A percentile compares a stretch with the other conserved stretches of the same genome.
Evolutionary conservation across 208 protist species (phyloP).

Genomic region (Trypanosoma conorhini): DNA sequence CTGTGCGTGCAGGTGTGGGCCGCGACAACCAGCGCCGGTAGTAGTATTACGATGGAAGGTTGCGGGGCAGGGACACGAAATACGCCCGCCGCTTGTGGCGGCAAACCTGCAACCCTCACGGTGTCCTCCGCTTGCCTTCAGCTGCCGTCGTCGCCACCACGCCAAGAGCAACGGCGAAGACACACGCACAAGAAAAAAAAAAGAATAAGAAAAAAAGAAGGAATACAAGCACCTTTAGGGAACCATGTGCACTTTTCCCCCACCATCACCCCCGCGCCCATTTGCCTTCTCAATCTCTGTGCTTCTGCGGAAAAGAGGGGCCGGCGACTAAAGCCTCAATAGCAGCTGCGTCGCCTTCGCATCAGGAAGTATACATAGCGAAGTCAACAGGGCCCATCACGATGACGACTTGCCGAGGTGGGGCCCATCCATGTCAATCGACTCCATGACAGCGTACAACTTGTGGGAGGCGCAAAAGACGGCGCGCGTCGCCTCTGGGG

Average conservation of each 20-base stretch:
- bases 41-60: no score
- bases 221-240: background rate
- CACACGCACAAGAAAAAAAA: background rate
- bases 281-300: no score
- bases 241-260: background rate
- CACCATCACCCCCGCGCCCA: background rate
- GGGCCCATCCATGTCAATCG: constrained; percentile 61
- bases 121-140: no score
- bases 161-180: background rate
- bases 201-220: background rate
- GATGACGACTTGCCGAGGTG: background rate
- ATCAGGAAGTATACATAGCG: background rate
- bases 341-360: background rate
- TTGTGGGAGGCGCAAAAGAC: constrained; percentile 41
- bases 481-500: constrained; percentile 33
- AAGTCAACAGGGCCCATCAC: background rate
- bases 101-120: no score
- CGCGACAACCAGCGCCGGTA: no score
- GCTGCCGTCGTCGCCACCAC: background rate
- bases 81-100: no score
- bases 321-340: background rate
- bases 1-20: no score
- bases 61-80: no score
- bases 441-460: constrained; percentile 46
- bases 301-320: background rate